Evolutionary conservation across 257 asterid species (phyloP), one percentile per base, ranked within the genome.

Genomic region (Schizonepeta tenuifolia): DNA sequence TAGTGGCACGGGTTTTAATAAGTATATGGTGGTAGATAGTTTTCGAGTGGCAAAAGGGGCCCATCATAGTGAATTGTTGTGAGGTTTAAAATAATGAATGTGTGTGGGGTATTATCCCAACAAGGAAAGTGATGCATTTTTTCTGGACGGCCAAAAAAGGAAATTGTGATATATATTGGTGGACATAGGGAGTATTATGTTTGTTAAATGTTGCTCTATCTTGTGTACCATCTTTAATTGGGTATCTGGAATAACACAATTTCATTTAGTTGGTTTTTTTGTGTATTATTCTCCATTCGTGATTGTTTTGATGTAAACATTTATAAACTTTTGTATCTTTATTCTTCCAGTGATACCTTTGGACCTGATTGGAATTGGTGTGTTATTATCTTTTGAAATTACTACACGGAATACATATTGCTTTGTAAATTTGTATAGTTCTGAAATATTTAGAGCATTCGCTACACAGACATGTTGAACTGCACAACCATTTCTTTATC

Each of bases 401-500:
- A 9, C 41, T 13, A 20, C 1, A 7, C 24, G 26, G 17, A 11
- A 9, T 67, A 6, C 18, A 65, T 43, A 46, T 28, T 59, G 22
- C 44, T 15, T 64, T 47, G 26, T 56, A 26, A 65, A 58, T 53
- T 41, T 54, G 41, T 61, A n/a, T 43, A 60, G 78, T 72, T 67
- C 70, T 58, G 66, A 26, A 28, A 60, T 40, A 28, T 21, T 43
- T 33, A 35, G 71, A 71, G 40, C 43, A 55, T 43, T 36, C 35
- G 5, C 44, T 11, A 6, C 68, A 56, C 67, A 63, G 47, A 47
- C 46, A 40, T 13, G 14, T 65, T 71, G 58, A 51, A 57, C 40
- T 26, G 24, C n/a, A 56, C 24, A 26, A 51, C 3, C 26, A 41
- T 20, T 33, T 60, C 51, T 2, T 17, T 6, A 7, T 43, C 21